These are phyloP conservation scores for Tetrapisispora taiwanensis DNA, from an alignment of 805 yeast genomes.

Conservation along the genomic window DNA sequence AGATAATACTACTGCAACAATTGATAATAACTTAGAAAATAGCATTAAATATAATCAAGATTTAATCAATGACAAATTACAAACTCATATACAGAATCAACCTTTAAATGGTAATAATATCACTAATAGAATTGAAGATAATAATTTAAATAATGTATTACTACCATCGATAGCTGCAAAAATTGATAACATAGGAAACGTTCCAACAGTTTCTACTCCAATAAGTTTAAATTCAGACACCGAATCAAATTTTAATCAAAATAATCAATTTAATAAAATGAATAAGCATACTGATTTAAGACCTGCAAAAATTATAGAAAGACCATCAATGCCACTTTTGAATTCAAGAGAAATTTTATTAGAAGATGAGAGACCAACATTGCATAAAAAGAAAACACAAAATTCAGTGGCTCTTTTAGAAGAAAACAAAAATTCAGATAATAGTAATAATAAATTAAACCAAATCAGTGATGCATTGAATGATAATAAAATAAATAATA, in stretches of 20 bases:
- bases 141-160: not conserved
- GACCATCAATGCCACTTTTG: slow-evolving; percentile 17
- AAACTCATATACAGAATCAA: not conserved
- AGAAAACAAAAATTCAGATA: not conserved
- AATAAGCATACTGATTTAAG: not conserved
- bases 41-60: not conserved
- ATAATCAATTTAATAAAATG: not conserved
- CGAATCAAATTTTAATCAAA: not conserved
- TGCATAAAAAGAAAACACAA: slow-evolving; percentile 1
- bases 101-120: not conserved
- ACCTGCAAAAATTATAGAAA: slow-evolving; percentile 15
- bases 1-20: not conserved
- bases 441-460: not conserved
- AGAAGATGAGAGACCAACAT: slow-evolving; percentile 9
- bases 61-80: not conserved
- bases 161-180: not conserved
- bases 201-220: not conserved
- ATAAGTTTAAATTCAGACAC: not conserved
- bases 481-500: not conserved
- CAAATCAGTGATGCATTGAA: not conserved
- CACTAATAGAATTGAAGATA: not conserved
- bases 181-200: not conserved
- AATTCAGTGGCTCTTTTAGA: not conserved
- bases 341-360: slow-evolving; percentile 21
- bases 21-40: not conserved